Base-by-base conservation (phyloP, 495 filamentous ascomycete species). In the Aspergillus haitiensis region DNA sequence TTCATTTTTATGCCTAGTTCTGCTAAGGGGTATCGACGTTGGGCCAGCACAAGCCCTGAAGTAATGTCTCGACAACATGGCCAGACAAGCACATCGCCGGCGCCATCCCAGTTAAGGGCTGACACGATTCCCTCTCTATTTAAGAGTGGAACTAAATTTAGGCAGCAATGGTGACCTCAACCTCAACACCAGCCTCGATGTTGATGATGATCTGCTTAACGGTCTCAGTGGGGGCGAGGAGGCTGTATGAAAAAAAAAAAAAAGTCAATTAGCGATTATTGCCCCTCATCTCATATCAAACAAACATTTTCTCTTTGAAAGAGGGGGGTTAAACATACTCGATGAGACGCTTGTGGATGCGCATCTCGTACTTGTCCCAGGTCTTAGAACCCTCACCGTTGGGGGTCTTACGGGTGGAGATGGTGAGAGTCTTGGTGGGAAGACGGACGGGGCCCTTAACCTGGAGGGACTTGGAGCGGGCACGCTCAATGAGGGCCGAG, bases 201-300 rank as follows among this genome's bases (percentile, higher is more conserved):
- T 98, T 98, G 84, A 98, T 92, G 78, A 98, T 98, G 85, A 98
- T 98, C 86, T 97, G 92, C 88, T 98, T 98, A 78, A 98, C 94
- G 61, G 96, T 91, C 85, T 98, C 94, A 68, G 94, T 98, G 56
- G 94, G 94, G 61, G 94, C 94, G 76, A 93, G 94, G 58, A 98
- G 82, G 81, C 91, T 93, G 66, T 45, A 61, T 3, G 3, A 27
- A 27, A 27, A 27, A 27, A 27, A 27, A 27, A 27, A 27, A 27
- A 27, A 60, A 49, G 1, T 15, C 0, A 2, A 35, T 60, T 54
- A 60, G 58, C 42, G 36, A 16, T 27, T 27, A 27, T 27, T 27
- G 21, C 21, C 7, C 6, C 15, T 11, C 7, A 0, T 13, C 35
- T 15, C 10, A 12, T 48, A 34, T 7, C 32, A 35, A 6, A 32